Evolutionary conservation across 352 stramenopile species (phyloP).

Genomic region (Pythium scleroteichum): DNA sequence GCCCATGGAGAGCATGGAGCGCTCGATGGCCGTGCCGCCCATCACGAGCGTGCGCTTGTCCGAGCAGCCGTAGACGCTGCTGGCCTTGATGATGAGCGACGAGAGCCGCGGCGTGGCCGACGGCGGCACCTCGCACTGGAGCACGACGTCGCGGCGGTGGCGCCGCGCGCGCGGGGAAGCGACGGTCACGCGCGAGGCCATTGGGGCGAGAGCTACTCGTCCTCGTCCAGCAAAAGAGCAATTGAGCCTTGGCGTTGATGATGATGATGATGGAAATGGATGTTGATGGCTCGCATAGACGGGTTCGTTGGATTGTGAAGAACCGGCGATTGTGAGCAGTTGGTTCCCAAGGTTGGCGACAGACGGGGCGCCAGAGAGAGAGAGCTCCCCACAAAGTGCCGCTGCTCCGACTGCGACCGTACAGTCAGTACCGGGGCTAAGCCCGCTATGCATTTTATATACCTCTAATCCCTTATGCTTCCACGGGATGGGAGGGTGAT

Average conservation of each 20-base stretch:
- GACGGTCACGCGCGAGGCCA: not conserved
- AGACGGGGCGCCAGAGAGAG: not conserved
- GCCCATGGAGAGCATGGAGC: constrained; percentile 34
- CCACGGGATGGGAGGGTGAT: too few relatives aligned
- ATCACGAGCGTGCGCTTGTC: constrained; percentile 32
- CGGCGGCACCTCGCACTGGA: constrained; percentile 7
- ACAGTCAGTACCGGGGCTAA: too few relatives aligned
- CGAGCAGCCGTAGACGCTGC: constrained; percentile 24
- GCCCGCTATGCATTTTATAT: too few relatives aligned
- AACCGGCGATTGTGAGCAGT: too few relatives aligned
- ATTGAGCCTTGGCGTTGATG: too few relatives aligned
- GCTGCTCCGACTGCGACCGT: too few relatives aligned
- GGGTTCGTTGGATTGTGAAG: not conserved
- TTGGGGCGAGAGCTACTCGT: not conserved
- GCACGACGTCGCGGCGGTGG: constrained; percentile 1
- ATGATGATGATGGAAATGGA: constrained; percentile 3
- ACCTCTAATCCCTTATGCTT: too few relatives aligned
- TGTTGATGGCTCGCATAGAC: not conserved
- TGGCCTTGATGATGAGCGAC: constrained; percentile 24
- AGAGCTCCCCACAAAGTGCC: not conserved
- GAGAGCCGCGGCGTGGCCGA: constrained; percentile 10
- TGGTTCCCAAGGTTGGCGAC: too few relatives aligned
- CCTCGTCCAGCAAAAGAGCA: not conserved
- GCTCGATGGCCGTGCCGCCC: constrained; percentile 32
- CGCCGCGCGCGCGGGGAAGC: constrained; percentile 6